phyloP scores from a whole-genome alignment of 352 stramenopile genomes.

The Phytophthora meadii region DNA sequence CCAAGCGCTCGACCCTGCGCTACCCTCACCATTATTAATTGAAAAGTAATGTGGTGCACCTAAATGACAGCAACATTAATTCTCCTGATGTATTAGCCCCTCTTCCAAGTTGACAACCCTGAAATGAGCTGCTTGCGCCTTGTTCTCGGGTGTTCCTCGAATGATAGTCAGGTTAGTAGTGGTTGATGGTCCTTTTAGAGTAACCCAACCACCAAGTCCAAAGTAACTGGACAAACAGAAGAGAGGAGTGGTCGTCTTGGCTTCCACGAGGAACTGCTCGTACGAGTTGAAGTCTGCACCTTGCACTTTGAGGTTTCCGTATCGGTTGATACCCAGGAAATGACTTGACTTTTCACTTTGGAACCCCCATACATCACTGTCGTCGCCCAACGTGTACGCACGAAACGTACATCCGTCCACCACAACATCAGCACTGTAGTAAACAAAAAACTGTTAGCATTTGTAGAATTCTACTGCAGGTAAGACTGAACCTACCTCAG shows the following conservation, averaged over 20 bases:
- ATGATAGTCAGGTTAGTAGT: conserved; percentile 53
- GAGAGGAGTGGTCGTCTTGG: conserved; percentile 54
- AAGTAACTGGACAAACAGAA: conserved; percentile 82
- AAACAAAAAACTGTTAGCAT: background rate
- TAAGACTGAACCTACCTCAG: conserved; percentile 45
- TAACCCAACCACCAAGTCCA: conserved; percentile 72
- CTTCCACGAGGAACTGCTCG: conserved; percentile 77
- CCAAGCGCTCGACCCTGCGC: conserved; percentile 17
- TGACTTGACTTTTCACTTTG: conserved; percentile 71
- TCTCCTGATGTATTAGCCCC: background rate
- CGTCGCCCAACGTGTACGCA: conserved; percentile 78
- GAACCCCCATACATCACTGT: conserved; percentile 81
- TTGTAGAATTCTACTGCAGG: too few species aligned
- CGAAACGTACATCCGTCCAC: conserved; percentile 72
- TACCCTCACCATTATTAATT: too few species aligned
- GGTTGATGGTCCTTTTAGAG: conserved; percentile 19
- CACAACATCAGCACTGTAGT: conserved; percentile 66
- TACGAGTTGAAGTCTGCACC: conserved; percentile 73
- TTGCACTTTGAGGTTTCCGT: conserved; percentile 70
- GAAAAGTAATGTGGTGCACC: background rate
- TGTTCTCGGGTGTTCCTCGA: conserved; percentile 73
- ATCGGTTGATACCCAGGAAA: conserved; percentile 79
- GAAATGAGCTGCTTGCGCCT: conserved; percentile 59
- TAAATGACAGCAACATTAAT: too few species aligned
- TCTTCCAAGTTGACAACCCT: conserved; percentile 67